phyloP scores from a whole-genome alignment of 306 rosid species.

The Dryas drummondii region DNA sequence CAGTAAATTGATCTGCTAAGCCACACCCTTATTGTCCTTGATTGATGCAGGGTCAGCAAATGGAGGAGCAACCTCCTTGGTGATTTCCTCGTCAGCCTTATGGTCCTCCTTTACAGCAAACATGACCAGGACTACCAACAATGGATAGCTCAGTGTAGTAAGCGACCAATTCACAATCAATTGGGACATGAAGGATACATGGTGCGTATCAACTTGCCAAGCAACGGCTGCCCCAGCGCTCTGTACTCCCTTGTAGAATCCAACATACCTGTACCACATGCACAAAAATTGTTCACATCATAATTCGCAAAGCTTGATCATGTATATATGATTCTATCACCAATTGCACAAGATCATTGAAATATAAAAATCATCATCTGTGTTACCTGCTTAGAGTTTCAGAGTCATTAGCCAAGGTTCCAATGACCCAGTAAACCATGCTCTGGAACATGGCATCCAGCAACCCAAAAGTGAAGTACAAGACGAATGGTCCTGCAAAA shows the following conservation, averaged over 20 bases:
- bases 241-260: slow-evolving; percentile 88
- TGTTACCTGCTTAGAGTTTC: slow-evolving; percentile 87
- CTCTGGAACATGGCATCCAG: slow-evolving; percentile 93
- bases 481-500: slow-evolving; percentile 78
- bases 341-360: too few species aligned
- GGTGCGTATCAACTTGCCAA: slow-evolving; percentile 75
- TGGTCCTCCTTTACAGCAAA: slow-evolving; percentile 69
- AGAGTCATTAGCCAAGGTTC: slow-evolving; percentile 79
- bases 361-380: not conserved
- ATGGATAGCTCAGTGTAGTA: slow-evolving; percentile 65
- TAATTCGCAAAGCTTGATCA: not conserved
- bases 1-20: slow-evolving; percentile 5
- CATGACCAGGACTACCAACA: slow-evolving; percentile 50
- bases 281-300: not conserved
- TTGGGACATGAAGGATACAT: slow-evolving; percentile 53
- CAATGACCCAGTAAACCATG: slow-evolving; percentile 86
- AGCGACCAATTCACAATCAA: slow-evolving; percentile 68
- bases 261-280: slow-evolving; percentile 57
- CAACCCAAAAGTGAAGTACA: slow-evolving; percentile 79
- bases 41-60: slow-evolving; percentile 14
- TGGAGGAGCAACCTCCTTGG: slow-evolving; percentile 35
- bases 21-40: not conserved
- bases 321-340: too few species aligned
- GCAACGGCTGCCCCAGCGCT: slow-evolving; percentile 99
- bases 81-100: slow-evolving; percentile 13